Conservation (phyloP, 208 protist genomes). For the Acanthamoeba lenticulata region DNA sequence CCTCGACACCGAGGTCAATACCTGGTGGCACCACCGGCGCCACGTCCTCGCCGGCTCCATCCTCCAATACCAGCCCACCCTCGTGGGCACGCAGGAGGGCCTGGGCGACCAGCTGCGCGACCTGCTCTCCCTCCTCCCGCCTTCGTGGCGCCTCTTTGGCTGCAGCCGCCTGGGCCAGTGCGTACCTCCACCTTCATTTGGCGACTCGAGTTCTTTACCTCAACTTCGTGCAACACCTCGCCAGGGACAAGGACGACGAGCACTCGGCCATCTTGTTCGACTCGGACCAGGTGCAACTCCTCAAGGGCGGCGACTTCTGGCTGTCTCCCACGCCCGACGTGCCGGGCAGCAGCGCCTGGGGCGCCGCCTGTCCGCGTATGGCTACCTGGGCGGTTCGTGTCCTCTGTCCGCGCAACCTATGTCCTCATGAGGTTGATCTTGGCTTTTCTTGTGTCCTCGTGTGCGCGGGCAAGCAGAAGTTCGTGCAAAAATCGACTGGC, state of each 20-base stretch:
- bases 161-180: not conserved
- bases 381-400: not conserved
- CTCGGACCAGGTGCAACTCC: not conserved
- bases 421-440: no score
- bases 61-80: not conserved
- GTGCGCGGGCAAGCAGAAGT: not conserved
- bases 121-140: not conserved
- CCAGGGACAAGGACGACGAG: not conserved
- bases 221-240: not conserved
- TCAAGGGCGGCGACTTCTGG: slow-evolving; percentile 6
- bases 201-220: not conserved
- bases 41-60: not conserved
- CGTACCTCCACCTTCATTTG: not conserved
- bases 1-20: not conserved
- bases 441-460: not conserved
- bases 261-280: not conserved
- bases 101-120: not conserved
- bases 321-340: not conserved
- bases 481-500: not conserved
- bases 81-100: slow-evolving; percentile 7
- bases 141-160: slow-evolving; percentile 16
- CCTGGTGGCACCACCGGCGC: slow-evolving; percentile 33
- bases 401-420: no score
- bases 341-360: slow-evolving; percentile 17
- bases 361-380: not conserved